These are phyloP conservation scores for Niebla homalea DNA, from an alignment of 495 filamentous ascomycete species.

Conservation along the genomic window DNA sequence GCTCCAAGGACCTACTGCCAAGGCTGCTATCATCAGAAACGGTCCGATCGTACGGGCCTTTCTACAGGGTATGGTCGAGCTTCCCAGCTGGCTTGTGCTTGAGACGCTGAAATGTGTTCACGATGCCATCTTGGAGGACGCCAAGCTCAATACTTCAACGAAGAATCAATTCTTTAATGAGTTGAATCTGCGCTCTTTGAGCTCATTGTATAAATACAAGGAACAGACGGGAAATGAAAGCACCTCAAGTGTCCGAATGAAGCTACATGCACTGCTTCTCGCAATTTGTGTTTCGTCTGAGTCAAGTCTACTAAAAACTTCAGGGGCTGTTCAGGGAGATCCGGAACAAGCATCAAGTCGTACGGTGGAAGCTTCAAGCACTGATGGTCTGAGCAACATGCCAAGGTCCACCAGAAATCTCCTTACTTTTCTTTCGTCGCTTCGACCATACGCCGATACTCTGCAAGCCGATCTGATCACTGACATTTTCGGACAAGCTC, in stretches of 20 bases:
- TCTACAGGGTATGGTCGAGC: slow-evolving; percentile 55
- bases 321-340: slow-evolving; percentile 56
- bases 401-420: slow-evolving; percentile 48
- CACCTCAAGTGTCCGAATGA: slow-evolving; percentile 35
- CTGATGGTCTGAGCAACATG: not conserved
- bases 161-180: slow-evolving; percentile 63
- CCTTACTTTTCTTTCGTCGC: slow-evolving; percentile 58
- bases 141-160: slow-evolving; percentile 48
- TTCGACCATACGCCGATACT: slow-evolving; percentile 70
- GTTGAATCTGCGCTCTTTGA: slow-evolving; percentile 54
- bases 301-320: slow-evolving; percentile 51
- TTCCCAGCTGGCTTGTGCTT: slow-evolving; percentile 52
- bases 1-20: slow-evolving; percentile 54
- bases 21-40: slow-evolving; percentile 62
- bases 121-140: slow-evolving; percentile 54
- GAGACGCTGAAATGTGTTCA: slow-evolving; percentile 56
- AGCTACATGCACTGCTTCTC: slow-evolving; percentile 58
- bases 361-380: not conserved
- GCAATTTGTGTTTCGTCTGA: slow-evolving; percentile 57
- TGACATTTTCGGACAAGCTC: slow-evolving; percentile 63
- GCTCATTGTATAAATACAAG: slow-evolving; percentile 60
- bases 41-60: slow-evolving; percentile 54
- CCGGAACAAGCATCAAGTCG: not conserved
- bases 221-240: slow-evolving; percentile 32
- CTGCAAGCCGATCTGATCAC: slow-evolving; percentile 72